Base-by-base conservation (phyloP, 768 basidiomycete species). In the Leccinellum luteum region DNA sequence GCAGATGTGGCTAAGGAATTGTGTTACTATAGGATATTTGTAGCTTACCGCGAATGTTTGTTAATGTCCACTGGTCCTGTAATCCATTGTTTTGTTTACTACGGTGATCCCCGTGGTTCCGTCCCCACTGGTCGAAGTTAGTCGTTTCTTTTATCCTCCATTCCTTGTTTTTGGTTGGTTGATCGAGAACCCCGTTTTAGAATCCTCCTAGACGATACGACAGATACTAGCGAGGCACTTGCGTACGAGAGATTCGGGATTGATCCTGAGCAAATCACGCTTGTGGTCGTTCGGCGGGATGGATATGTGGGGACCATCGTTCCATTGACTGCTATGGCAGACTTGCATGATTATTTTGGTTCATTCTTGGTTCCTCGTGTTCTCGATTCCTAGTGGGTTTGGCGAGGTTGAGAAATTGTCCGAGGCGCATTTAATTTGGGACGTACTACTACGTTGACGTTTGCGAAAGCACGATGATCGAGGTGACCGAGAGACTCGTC, bases 291-390 rank as follows among this genome's bases (percentile, higher is more conserved):
- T 44, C 73, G 76, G 10, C 76, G 77, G 5, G 76, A 78, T 56
- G 75, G 77, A 31, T 78, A 76, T 56, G 69, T 78, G 1, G 76
- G 76, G 8, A 65, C 69, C 31, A 56, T 78, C 30, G 66, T 63
- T 14, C 68, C 73, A 6, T 64, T 70, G 21, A 59, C 48, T 15
- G 61, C 57, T 14, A 6, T 68, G 44, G 57, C 41, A 10, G 75
- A 77, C n/a, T 48, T 89, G 47, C 71, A 76, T 31, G 21, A 23
- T 1, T 88, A 87, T 64, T 83, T 88, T 43, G 63, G 67, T 1
- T 64, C 67, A 1, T 85, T 87, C 64, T 69, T 79, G 68, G 57
- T 66, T 23, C 35, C 69, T 52, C 51, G 14, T 14, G 15, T n/a
- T 17, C 30, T 13, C 13, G 27, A 35, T 27, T 44, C 49, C 38